Conservation (phyloP, 75 land plant genomes). For the Picea sitchensis region DNA sequence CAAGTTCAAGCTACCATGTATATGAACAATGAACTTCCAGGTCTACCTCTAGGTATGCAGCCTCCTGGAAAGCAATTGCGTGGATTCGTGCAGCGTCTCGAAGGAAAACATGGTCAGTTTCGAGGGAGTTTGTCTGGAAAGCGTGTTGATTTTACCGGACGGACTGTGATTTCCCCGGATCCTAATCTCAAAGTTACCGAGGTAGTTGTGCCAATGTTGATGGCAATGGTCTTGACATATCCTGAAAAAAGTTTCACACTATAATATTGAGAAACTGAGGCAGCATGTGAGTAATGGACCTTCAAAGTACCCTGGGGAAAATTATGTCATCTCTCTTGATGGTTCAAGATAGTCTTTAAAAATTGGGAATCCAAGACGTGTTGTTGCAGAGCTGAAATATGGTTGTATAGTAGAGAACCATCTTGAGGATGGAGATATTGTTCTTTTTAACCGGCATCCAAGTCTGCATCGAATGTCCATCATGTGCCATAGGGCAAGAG, state of each 20-base stretch:
- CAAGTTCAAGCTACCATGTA: slow-evolving; percentile 78
- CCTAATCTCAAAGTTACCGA: slow-evolving; percentile 96
- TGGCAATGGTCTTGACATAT: slow-evolving; percentile 84
- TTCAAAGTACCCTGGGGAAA: slow-evolving; percentile 89
- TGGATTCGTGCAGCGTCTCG: slow-evolving; percentile 93
- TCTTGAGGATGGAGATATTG: slow-evolving; percentile 95
- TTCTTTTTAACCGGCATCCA: slow-evolving; percentile 94
- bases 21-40: slow-evolving; percentile 92
- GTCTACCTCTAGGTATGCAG: slow-evolving; percentile 34
- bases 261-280: slow-evolving; percentile 90
- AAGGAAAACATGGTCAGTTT: slow-evolving; percentile 97
- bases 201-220: slow-evolving; percentile 90
- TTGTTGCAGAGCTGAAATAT: slow-evolving; percentile 83
- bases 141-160: slow-evolving; percentile 94
- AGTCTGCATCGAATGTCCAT: slow-evolving; percentile 98
- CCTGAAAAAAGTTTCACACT: slow-evolving; percentile 83
- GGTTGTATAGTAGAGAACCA: slow-evolving; percentile 86
- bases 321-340: slow-evolving; percentile 59
- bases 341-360: slow-evolving; percentile 53
- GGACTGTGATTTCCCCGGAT: slow-evolving; percentile 99
- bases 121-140: slow-evolving; percentile 96
- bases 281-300: slow-evolving; percentile 78
- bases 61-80: slow-evolving; percentile 50
- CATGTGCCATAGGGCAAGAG: slow-evolving; percentile 92
- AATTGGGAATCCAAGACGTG: slow-evolving; percentile 52